Base-by-base conservation (phyloP, 2,329 filamentous ascomycete genomes). In the Fusarium zealandicum region DNA sequence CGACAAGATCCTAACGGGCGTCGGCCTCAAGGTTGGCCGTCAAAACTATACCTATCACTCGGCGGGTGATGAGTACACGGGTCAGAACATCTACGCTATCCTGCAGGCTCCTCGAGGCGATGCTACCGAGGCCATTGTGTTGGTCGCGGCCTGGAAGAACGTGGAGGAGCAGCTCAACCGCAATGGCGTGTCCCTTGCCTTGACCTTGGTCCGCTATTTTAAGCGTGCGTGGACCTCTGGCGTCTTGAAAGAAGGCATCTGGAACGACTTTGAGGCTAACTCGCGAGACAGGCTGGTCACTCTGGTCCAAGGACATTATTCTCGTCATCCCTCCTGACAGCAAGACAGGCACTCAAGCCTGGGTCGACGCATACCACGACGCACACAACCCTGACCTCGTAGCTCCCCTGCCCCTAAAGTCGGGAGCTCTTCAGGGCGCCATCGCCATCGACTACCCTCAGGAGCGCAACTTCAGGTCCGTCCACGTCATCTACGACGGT, bases 271-370 rank as follows among this genome's bases (percentile, higher is more conserved):
- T 8, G 9, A 25, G 22, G 22, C 64, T 73, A 28, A 71, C 47
- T 47, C 31, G n/a, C 9, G 10, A n/a, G 9, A 20, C 30, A 87
- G 85, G 89, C 65, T 99, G 95, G 95, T 97, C 92, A 46, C 82
- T 99, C 22, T 99, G 95, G 95, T 97, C 93, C 54, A 99, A 99
- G 75, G 95, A 99, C 72, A 96, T 99, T 64, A 93, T 99, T 53
- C 86, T 99, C 65, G 76, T 99, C 6, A 83, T 99, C 39, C 88
- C 95, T 0, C 88, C 90, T 0, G 95, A 99, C 74, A 96, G 92
- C 72, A 89, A 88, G 54, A 89, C 90, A 10, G 95, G 93, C 1
- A 91, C 92, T 1, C 93, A 98, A 72, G 95, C 95, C 18, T 99
- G 95, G 95, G 91, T 97, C 8, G 93, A 97, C 70, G 95, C 95